A percentile compares a stretch with the other conserved stretches of the same genome.
These are phyloP conservation scores for Cenchrus americanus DNA, from an alignment of 176 grass and related monocot genomes.

Conservation along the genomic window DNA sequence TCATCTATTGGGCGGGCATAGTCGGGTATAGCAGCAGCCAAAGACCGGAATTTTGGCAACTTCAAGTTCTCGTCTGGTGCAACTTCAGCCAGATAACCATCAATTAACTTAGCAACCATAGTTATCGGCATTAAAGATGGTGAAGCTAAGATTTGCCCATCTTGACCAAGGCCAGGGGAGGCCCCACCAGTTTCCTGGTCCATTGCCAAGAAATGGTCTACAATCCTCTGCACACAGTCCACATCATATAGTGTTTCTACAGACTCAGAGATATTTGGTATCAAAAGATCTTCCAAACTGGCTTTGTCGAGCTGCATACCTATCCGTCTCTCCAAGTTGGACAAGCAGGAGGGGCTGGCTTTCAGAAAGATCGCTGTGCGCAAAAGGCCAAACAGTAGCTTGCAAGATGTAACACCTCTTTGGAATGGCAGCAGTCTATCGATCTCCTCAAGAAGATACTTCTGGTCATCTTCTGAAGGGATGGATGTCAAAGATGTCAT, in stretches of 20 bases:
- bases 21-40: slow-evolving; percentile 80
- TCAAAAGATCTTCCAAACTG: slow-evolving; percentile 81
- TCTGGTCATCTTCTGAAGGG: slow-evolving; percentile 80
- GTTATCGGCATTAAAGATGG: slow-evolving; percentile 60
- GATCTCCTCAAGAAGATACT: slow-evolving; percentile 85
- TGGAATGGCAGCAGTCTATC: slow-evolving; percentile 78
- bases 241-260: slow-evolving; percentile 81
- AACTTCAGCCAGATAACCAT: slow-evolving; percentile 91
- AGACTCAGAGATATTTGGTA: slow-evolving; percentile 73
- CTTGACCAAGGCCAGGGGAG: slow-evolving; percentile 61
- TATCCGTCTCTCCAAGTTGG: slow-evolving; percentile 89
- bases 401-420: slow-evolving; percentile 69
- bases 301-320: slow-evolving; percentile 85
- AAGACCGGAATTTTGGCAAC: slow-evolving; percentile 57
- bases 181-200: slow-evolving; percentile 67
- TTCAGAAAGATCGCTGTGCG: slow-evolving; percentile 76
- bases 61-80: slow-evolving; percentile 79
- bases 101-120: slow-evolving; percentile 75
- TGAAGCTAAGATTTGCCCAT: slow-evolving; percentile 62
- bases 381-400: slow-evolving; percentile 79
- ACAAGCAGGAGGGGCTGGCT: slow-evolving; percentile 60
- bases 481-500: slow-evolving; percentile 43
- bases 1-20: slow-evolving; percentile 80
- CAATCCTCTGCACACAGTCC: slow-evolving; percentile 69
- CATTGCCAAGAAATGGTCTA: slow-evolving; percentile 77